These are phyloP conservation scores for Pouteria campechiana DNA, from an alignment of 179 eudicot species.

Conservation along the genomic window DNA sequence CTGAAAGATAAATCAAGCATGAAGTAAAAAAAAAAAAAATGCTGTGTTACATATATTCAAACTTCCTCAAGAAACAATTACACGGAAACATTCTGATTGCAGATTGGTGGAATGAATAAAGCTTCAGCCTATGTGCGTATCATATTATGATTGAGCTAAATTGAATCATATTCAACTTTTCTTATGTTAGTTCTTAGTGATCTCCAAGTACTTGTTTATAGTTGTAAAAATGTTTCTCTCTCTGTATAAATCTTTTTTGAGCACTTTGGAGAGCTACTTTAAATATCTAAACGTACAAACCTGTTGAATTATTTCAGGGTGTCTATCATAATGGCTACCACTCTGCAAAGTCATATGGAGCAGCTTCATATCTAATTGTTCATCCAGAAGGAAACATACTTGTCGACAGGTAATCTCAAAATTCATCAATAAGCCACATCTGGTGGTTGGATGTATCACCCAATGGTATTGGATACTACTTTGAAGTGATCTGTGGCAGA, in stretches of 20 bases:
- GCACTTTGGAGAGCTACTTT: not conserved
- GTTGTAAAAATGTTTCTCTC: no score
- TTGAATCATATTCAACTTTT: no score
- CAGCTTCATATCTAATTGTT: constrained; percentile 33
- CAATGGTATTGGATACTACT: not conserved
- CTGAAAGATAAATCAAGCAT: no score
- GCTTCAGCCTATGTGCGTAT: no score
- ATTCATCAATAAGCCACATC: constrained; percentile 1
- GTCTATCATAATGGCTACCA: constrained; percentile 47
- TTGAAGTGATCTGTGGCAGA: not conserved
- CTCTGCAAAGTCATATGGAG: constrained; percentile 43
- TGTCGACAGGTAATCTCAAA: constrained; percentile 31
- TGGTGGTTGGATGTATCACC: not conserved
- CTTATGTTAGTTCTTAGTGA: no score
- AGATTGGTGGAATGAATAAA: no score
- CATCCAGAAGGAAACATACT: constrained; percentile 45
- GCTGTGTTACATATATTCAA: no score
- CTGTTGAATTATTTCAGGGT: constrained; percentile 17
- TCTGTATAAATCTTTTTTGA: not conserved
- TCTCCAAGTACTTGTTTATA: no score
- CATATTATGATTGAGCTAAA: no score
- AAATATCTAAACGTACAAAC: not conserved
- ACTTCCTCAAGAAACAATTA: no score
- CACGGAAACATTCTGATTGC: no score
- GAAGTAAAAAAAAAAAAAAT: no score